A percentile compares a stretch with the other conserved stretches of the same genome.
phyloP scores from a whole-genome alignment of 192 early-diverging fungal genomes.

The Haplosporangium gracile region DNA sequence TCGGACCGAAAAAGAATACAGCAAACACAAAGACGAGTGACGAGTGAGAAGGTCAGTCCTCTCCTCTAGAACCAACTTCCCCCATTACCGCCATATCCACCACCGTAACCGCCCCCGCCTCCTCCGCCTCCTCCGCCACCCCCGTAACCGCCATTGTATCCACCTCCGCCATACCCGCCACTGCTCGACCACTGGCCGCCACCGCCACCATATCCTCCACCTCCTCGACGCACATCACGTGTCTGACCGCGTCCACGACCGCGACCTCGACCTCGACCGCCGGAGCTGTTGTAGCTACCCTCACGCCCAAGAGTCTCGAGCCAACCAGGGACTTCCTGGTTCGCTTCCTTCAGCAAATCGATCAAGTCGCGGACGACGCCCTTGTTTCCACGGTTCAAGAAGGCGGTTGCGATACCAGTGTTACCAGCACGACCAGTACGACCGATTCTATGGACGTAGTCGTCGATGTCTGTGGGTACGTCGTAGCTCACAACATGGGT shows the following conservation, averaged over 20 bases:
- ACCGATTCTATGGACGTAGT: slow-evolving; percentile 98
- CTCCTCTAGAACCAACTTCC: slow-evolving; percentile 30
- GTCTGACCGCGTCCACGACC: slow-evolving; percentile 69
- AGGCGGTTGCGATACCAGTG: slow-evolving; percentile 90
- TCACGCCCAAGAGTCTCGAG: slow-evolving; percentile 80
- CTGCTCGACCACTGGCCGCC: neutral
- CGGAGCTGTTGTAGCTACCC: slow-evolving; percentile 53
- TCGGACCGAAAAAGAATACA: neutral
- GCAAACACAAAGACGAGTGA: neutral
- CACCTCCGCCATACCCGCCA: slow-evolving; percentile 45
- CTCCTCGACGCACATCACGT: slow-evolving; percentile 33
- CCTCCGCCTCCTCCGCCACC: slow-evolving; percentile 35
- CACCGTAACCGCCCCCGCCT: slow-evolving; percentile 33
- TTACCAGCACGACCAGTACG: slow-evolving; percentile 98
- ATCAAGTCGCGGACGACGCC: slow-evolving; percentile 86
- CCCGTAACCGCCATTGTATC: slow-evolving; percentile 56
- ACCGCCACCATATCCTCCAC: slow-evolving; percentile 50
- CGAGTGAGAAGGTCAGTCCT: neutral
- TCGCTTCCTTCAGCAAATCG: slow-evolving; percentile 92
- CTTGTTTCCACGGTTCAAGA: slow-evolving; percentile 91
- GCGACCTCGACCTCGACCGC: slow-evolving; percentile 64
- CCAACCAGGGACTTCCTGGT: slow-evolving; percentile 92
- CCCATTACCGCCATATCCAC: slow-evolving; percentile 47
- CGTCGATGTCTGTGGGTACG: slow-evolving; percentile 94
- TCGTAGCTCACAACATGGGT: slow-evolving; percentile 94